Conservation (phyloP, 2,329 filamentous ascomycete genomes). For the Alternaria viburni region DNA sequence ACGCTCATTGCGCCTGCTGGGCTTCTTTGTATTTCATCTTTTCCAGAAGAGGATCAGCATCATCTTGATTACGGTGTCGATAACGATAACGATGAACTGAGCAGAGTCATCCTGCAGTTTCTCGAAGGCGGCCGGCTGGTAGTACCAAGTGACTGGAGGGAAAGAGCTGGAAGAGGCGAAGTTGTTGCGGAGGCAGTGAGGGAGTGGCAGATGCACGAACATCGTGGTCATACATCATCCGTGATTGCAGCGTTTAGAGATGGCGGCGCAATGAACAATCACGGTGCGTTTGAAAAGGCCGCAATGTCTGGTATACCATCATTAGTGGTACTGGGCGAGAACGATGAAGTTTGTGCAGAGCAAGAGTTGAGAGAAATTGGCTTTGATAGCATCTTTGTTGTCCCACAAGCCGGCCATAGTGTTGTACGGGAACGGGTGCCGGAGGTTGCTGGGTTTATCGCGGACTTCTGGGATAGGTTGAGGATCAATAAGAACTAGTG, state of each 20-base stretch:
- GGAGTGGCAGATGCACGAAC: slow-evolving; percentile 57
- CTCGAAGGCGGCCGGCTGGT: slow-evolving; percentile 54
- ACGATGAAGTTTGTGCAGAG: slow-evolving; percentile 45
- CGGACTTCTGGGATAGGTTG: slow-evolving; percentile 34
- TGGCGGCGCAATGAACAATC: slow-evolving; percentile 51
- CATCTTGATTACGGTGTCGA: slow-evolving; percentile 34
- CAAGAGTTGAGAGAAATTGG: slow-evolving; percentile 43
- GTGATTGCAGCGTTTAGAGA: slow-evolving; percentile 58
- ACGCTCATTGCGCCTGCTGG: slow-evolving; percentile 58
- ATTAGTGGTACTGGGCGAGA: slow-evolving; percentile 47
- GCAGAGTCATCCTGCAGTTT: slow-evolving; percentile 47
- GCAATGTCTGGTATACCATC: slow-evolving; percentile 28
- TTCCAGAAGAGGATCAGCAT: slow-evolving; percentile 32
- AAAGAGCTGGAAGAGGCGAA: slow-evolving; percentile 50
- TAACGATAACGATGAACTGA: slow-evolving; percentile 42
- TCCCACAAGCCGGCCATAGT: slow-evolving; percentile 49
- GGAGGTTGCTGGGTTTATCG: slow-evolving; percentile 47
- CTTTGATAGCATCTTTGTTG: slow-evolving; percentile 46
- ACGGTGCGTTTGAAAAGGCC: slow-evolving; percentile 41
- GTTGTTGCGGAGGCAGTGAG: slow-evolving; percentile 57
- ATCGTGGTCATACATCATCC: slow-evolving; percentile 54
- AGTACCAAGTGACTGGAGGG: slow-evolving; percentile 55
- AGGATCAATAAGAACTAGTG: background rate
- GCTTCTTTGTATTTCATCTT: slow-evolving; percentile 39
- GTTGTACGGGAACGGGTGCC: slow-evolving; percentile 48